A percentile compares a stretch with the other conserved stretches of the same genome.
phyloP scores from a whole-genome alignment of 1,284 basidiomycete species.

The Puccinia horiana region DNA sequence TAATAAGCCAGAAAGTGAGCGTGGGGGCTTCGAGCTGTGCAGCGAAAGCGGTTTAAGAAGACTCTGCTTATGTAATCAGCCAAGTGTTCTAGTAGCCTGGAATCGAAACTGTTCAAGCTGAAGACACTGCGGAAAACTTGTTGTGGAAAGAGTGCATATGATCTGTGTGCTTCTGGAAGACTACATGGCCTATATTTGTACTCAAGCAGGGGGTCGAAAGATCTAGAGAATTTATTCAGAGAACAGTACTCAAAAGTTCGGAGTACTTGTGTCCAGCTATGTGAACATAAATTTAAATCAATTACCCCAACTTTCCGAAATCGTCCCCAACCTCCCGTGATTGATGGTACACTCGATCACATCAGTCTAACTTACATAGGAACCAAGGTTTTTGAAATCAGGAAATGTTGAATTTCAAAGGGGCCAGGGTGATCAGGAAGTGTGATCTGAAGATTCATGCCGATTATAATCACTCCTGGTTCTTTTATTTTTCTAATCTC shows the following conservation, averaged over 20 bases:
- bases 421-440: not conserved
- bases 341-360: not conserved
- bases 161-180: too few relatives aligned
- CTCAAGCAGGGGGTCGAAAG: not conserved
- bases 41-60: not conserved
- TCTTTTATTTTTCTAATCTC: not conserved
- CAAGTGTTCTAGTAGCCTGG: not conserved
- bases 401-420: not conserved
- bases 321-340: not conserved
- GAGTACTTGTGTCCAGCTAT: not conserved
- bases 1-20: not conserved
- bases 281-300: too few relatives aligned
- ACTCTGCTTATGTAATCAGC: not conserved
- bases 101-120: too few relatives aligned
- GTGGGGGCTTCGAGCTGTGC: not conserved
- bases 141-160: too few relatives aligned
- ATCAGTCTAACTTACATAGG: not conserved
- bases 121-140: not conserved
- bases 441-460: slow-evolving; percentile 6
- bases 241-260: not conserved
- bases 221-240: not conserved
- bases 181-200: not conserved
- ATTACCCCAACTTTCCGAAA: not conserved
- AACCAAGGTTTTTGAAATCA: not conserved
- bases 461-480: not conserved